Conservation (phyloP, 1,284 basidiomycete species). For the Megacollybia platyphylla region DNA sequence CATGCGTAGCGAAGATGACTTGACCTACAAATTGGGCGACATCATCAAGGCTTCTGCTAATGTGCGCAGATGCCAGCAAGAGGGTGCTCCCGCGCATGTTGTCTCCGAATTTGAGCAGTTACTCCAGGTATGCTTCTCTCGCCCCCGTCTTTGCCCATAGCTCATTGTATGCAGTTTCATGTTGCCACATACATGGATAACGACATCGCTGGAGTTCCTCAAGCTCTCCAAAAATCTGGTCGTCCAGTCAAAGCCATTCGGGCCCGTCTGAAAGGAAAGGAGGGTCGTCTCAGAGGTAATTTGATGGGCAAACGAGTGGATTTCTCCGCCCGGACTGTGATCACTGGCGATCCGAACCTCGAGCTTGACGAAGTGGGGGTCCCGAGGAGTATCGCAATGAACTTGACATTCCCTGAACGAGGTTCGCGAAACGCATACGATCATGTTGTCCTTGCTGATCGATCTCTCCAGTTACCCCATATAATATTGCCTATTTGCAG, state of each 20-base stretch:
- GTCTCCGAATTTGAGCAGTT: constrained; percentile 95
- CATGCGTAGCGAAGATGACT: constrained; percentile 94
- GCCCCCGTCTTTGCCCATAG: constrained; percentile 3
- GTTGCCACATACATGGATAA: constrained; percentile 99
- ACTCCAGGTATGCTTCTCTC: constrained; percentile 50
- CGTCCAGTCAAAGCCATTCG: constrained; percentile 98
- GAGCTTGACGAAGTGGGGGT: constrained; percentile 97
- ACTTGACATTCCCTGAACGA: constrained; percentile 94
- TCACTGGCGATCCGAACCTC: constrained; percentile 97
- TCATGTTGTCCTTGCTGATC: not conserved
- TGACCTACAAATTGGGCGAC: constrained; percentile 97
- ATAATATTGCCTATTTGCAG: constrained; percentile 92
- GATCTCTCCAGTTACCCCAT: constrained; percentile 72
- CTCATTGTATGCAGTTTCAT: constrained; percentile 57
- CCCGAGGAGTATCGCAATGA: constrained; percentile 95
- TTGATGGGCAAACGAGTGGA: constrained; percentile 99
- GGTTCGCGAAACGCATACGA: constrained; percentile 35
- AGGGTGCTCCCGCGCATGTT: constrained; percentile 94
- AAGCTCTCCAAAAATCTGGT: constrained; percentile 95
- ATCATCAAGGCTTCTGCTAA: constrained; percentile 94
- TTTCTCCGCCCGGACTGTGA: constrained; percentile 98
- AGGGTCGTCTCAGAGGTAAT: constrained; percentile 95
- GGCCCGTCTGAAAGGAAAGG: constrained; percentile 96
- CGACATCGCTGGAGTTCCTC: constrained; percentile 96
- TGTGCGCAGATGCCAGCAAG: constrained; percentile 88